Conservation (phyloP, 192 early-diverging fungal species). For the Pecoramyces ruminantium region DNA sequence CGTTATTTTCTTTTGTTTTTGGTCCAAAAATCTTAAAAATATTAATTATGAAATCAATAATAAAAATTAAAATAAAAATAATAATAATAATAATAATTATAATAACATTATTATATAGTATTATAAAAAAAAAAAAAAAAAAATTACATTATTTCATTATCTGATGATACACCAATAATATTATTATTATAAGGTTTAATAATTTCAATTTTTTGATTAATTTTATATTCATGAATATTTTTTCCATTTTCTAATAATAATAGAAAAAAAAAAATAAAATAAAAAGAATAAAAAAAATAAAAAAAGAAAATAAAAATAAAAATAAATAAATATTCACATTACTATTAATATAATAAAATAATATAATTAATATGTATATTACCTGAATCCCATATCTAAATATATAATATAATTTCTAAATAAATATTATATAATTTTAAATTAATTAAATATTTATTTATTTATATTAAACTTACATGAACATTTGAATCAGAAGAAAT, state of each 20-base stretch:
- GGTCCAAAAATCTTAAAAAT: neutral
- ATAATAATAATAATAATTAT: too few relatives aligned
- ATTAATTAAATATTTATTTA: too few relatives aligned
- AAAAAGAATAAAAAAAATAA: too few relatives aligned
- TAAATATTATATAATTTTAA: too few relatives aligned
- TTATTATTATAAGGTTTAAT: neutral
- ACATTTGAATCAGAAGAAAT: neutral
- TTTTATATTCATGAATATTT: neutral
- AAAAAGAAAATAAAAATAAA: too few relatives aligned
- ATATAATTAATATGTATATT: neutral
- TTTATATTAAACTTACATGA: neutral
- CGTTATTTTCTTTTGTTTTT: neutral
- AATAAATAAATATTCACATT: too few relatives aligned
- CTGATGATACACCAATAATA: neutral
- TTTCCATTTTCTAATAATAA: neutral
- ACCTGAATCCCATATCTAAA: neutral
- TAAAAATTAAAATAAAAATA: too few relatives aligned
- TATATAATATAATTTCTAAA: too few relatives aligned
- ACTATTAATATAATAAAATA: too few relatives aligned
- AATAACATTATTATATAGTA: neutral
- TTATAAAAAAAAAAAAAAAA: too few relatives aligned
- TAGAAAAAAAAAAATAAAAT: too few relatives aligned
- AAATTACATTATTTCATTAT: neutral
- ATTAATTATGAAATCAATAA: too few relatives aligned
- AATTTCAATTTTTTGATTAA: neutral